Conservation (phyloP, 805 yeast genomes). For the Suhomyces sp. region DNA sequence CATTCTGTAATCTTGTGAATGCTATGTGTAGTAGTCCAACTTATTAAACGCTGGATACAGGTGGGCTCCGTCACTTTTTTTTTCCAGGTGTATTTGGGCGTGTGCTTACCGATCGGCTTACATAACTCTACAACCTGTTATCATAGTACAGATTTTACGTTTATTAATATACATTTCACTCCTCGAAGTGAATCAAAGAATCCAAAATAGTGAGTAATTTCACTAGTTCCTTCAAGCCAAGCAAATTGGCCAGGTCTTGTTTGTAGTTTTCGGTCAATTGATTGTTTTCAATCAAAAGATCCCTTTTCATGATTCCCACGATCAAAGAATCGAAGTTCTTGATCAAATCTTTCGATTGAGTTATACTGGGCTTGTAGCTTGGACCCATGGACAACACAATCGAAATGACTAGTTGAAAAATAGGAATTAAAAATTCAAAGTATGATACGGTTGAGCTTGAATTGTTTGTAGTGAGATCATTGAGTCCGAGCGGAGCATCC, state of each 20-base stretch:
- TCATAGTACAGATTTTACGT: neutral
- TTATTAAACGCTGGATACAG: neutral
- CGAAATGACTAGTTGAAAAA: constrained; percentile 69
- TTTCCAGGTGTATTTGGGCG: neutral
- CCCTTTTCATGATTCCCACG: constrained; percentile 62
- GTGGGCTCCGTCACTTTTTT: neutral
- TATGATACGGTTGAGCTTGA: constrained; percentile 41
- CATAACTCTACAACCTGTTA: neutral
- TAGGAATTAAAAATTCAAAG: constrained; percentile 67
- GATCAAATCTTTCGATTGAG: constrained; percentile 51
- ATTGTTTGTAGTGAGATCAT: constrained; percentile 7
- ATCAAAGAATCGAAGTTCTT: constrained; percentile 52
- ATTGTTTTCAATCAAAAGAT: constrained; percentile 34
- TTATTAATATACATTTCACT: neutral
- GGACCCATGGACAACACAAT: constrained; percentile 74
- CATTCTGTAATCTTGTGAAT: constrained; percentile 1
- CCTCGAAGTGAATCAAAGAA: constrained; percentile 31
- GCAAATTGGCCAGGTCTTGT: constrained; percentile 25
- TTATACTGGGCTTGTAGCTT: constrained; percentile 57
- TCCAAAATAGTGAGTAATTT: constrained; percentile 53
- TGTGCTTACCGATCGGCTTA: neutral
- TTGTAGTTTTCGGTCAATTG: constrained; percentile 13
- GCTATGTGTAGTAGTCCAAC: neutral
- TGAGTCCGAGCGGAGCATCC: constrained; percentile 48
- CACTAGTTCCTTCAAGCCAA: constrained; percentile 51